Evolutionary conservation across 495 filamentous ascomycete species (phyloP).

Genomic region (Neurospora sp.): DNA sequence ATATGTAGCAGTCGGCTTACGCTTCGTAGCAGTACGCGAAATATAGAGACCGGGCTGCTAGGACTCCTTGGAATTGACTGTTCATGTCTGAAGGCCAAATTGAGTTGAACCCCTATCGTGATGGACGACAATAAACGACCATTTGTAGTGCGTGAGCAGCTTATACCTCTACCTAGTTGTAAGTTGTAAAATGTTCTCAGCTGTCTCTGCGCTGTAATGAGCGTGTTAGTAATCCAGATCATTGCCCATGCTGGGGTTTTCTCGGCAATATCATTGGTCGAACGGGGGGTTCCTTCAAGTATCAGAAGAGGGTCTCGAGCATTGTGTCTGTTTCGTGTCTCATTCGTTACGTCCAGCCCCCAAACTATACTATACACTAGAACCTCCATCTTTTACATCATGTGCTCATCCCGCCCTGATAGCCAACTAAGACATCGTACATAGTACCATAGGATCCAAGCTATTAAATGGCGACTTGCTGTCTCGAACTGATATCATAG

Average conservation of each 20-base stretch:
- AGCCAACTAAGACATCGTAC: neutral
- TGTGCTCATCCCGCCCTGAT: neutral
- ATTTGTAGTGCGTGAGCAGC: neutral
- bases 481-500: neutral
- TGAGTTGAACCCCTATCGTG: neutral
- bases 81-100: neutral
- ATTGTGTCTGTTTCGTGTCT: neutral
- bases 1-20: neutral
- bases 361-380: neutral
- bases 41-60: neutral
- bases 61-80: neutral
- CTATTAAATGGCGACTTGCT: neutral
- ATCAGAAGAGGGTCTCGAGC: neutral
- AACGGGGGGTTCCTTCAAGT: neutral
- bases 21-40: neutral
- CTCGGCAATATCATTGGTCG: neutral
- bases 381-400: neutral
- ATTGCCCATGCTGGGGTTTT: neutral
- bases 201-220: neutral
- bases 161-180: neutral
- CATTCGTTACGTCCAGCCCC: neutral
- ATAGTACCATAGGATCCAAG: neutral
- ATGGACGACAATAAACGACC: neutral
- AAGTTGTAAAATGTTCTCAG: neutral
- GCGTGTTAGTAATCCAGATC: neutral